phyloP scores from a whole-genome alignment of 805 yeast species.

The Saccharomyces mikatae region DNA sequence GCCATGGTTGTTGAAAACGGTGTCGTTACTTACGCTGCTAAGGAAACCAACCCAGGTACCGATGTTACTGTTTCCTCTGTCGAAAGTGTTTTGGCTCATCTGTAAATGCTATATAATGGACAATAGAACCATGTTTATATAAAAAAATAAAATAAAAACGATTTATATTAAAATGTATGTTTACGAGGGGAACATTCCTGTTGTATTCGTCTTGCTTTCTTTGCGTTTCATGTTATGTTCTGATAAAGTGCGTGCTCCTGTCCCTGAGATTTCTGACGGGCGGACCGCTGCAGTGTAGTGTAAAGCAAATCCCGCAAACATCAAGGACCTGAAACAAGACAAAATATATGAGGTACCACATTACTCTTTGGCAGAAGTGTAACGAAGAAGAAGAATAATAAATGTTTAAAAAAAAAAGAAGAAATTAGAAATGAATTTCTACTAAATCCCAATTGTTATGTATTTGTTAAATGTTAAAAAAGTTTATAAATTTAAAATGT shows the following conservation, averaged over 20 bases:
- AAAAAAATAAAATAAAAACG: not conserved
- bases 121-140: not conserved
- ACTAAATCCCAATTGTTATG: not conserved
- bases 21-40: constrained; percentile 40
- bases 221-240: no score
- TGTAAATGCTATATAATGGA: constrained; percentile 11
- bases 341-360: not conserved
- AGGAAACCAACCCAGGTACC: constrained; percentile 30
- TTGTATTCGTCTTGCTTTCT: not conserved
- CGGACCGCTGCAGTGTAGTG: no score
- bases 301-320: no score
- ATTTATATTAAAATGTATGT: not conserved
- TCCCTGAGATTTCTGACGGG: no score
- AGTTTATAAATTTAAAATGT: not conserved
- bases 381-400: not conserved
- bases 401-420: not conserved
- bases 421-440: not conserved
- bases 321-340: not conserved
- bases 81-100: constrained; percentile 26
- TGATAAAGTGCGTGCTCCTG: no score
- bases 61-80: constrained; percentile 34
- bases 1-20: constrained; percentile 62
- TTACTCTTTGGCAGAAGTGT: not conserved
- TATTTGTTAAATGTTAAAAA: not conserved
- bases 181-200: not conserved